Evolutionary conservation across 192 early-diverging fungal genomes (phyloP).

Genomic region (Coemansia sp.): DNA sequence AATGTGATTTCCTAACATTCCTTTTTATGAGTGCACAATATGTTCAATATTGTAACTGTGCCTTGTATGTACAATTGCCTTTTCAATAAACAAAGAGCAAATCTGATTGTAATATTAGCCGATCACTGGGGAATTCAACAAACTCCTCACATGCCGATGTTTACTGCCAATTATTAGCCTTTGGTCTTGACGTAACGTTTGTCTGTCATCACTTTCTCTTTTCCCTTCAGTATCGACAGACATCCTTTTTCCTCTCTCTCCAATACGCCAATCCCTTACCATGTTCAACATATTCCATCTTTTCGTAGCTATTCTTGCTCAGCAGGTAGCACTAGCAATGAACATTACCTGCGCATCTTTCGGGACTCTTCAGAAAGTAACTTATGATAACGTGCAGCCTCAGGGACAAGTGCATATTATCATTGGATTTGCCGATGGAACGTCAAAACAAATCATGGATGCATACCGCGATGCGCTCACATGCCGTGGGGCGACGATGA

Average conservation of each 20-base stretch:
- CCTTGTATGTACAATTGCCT: too few species aligned
- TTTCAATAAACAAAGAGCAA: too few species aligned
- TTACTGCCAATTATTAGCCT: too few species aligned
- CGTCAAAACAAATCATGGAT: constrained; percentile 18
- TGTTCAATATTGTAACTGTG: too few species aligned
- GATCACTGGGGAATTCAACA: too few species aligned
- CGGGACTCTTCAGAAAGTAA: constrained; percentile 16
- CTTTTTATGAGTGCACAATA: too few species aligned
- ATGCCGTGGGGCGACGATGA: constrained; percentile 32
- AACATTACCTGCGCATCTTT: constrained; percentile 31
- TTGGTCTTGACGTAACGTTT: constrained; percentile 1
- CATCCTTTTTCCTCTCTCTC: not conserved
- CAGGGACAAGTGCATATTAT: constrained; percentile 17
- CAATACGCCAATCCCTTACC: not conserved
- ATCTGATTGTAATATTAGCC: too few species aligned
- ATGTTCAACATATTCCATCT: not conserved
- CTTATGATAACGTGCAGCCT: constrained; percentile 31
- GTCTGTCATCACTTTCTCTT: constrained; percentile 3
- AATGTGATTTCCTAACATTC: too few species aligned
- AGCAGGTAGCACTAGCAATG: constrained; percentile 1
- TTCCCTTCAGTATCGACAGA: constrained; percentile 9
- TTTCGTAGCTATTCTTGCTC: not conserved
- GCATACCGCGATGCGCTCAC: constrained; percentile 36
- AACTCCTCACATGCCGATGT: too few species aligned
- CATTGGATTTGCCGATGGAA: constrained; percentile 22